These are phyloP conservation scores for Marvania coccoides DNA, from an alignment of 139 green algal genomes.

Conservation along the genomic window DNA sequence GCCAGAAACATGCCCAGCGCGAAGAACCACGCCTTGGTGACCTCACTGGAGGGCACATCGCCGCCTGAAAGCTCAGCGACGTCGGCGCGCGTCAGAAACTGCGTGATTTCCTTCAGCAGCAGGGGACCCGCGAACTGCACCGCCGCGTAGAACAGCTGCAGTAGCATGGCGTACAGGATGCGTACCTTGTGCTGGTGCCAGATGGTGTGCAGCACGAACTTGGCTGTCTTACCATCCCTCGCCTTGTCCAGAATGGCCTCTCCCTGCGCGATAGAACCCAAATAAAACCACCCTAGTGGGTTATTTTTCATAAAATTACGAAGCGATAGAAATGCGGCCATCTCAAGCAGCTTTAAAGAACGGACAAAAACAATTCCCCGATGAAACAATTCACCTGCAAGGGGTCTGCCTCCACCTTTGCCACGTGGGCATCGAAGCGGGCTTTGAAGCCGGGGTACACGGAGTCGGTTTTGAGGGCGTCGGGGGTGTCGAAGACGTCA, in stretches of 20 bases:
- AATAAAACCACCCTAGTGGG: too few relatives aligned
- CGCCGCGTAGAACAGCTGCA: conserved; percentile 31
- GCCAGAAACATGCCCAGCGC: conserved; percentile 38
- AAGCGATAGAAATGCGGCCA: too few relatives aligned
- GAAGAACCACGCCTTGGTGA: conserved; percentile 28
- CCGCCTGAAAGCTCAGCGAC: background rate
- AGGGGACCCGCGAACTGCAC: conserved; percentile 35
- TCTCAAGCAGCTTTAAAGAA: background rate
- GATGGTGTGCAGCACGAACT: conserved; percentile 14
- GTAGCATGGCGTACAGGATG: conserved; percentile 10
- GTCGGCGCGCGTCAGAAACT: conserved; percentile 12
- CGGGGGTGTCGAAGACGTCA: conserved; percentile 17
- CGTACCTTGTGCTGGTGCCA: conserved; percentile 1
- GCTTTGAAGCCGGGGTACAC: conserved; percentile 9
- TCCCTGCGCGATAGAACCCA: too few relatives aligned
- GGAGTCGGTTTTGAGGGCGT: conserved; percentile 3
- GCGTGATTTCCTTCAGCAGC: conserved; percentile 38
- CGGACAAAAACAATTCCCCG: too few relatives aligned
- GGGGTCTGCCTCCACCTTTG: background rate
- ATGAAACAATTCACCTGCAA: too few relatives aligned
- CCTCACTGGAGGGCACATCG: background rate
- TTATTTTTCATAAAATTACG: background rate
- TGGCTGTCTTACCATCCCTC: conserved; percentile 1
- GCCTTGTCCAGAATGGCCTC: conserved; percentile 1
- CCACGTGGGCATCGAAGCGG: background rate